Evolutionary conservation across 768 basidiomycete genomes (phyloP), one percentile per base, ranked within the genome.

Genomic region (Pholiota microspora): DNA sequence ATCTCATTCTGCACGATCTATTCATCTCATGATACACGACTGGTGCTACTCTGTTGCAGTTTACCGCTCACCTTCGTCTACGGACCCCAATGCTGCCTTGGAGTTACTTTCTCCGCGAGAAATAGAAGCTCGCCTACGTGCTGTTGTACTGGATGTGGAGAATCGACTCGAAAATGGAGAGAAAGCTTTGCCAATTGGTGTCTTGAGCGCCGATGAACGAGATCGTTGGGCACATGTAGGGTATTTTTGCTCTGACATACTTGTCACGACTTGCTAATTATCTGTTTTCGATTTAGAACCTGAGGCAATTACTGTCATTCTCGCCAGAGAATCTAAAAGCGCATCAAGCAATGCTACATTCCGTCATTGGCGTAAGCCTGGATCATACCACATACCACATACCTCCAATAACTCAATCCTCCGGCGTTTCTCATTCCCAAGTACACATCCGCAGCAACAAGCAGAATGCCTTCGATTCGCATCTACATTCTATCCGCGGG

Each of bases 21-120:
- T 94, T 42, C 73, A 88, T 21, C 73, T 97, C 36, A 79, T 92
- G 68, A 70, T 86, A 4, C 81, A 88, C 58, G 86, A 90, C 69
- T 92, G 85, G 80, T 83, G 84, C 60, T 97, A 97, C 63, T 75
- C 83, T 0, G 73, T 98, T 53, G 81, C 84, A 25, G 86, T 91
- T 0, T 82, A 85, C 60, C 73, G 78, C 21, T 69, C 74, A 12
- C 67, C 68, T 4, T 49, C 61, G n/a, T 42, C 55, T 12, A 52
- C 45, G 7, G 51, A 51, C 36, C 45, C 69, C 69, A 31, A 69
- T 51, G 53, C 65, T 18, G 56, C 64, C 29, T 67, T 69, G 2
- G 59, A 59, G 40, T 62, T 77, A 23, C 60, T 77, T 45, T 56
- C 65, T 6, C 74, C 75, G 3, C 62, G 63, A 24, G 71, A 74